These are phyloP conservation scores for Penicillium sp. DNA, from an alignment of 2,329 filamentous ascomycete species.

Conservation along the genomic window DNA sequence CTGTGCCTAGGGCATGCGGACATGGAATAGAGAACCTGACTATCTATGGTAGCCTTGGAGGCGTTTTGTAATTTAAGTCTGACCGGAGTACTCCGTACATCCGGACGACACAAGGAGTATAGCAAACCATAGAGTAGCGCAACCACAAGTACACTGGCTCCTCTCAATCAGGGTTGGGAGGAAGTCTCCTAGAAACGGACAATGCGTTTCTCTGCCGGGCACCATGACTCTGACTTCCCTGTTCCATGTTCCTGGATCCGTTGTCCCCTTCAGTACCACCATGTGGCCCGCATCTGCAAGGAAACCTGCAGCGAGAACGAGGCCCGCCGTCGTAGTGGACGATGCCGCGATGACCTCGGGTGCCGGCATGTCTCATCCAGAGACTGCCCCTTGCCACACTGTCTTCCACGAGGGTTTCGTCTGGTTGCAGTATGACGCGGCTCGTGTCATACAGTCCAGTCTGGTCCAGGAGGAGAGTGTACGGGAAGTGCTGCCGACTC, in stretches of 20 bases:
- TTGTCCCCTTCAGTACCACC: conserved; percentile 8
- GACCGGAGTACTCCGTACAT: neutral
- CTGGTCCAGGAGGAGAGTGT: neutral
- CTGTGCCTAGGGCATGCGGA: neutral
- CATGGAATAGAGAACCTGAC: neutral
- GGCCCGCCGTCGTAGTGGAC: neutral
- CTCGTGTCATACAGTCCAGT: neutral
- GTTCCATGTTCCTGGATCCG: conserved; percentile 13
- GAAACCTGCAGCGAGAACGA: conserved; percentile 16
- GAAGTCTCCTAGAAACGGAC: neutral
- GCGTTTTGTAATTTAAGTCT: neutral
- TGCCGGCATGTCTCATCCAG: conserved; percentile 14
- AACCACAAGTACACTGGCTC: neutral
- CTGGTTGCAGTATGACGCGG: neutral
- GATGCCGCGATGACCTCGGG: neutral
- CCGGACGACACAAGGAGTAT: neutral
- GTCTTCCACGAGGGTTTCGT: neutral
- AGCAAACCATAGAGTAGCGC: neutral
- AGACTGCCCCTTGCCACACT: neutral
- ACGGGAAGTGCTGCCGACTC: neutral
- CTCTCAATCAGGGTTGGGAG: neutral
- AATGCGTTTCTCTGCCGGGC: neutral
- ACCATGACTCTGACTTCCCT: neutral
- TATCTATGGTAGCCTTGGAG: neutral
- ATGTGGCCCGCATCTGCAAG: conserved; percentile 12